A percentile compares a stretch with the other conserved stretches of the same genome.
Conservation (phyloP, 208 protist genomes). For the Leishmania aethiopica region DNA sequence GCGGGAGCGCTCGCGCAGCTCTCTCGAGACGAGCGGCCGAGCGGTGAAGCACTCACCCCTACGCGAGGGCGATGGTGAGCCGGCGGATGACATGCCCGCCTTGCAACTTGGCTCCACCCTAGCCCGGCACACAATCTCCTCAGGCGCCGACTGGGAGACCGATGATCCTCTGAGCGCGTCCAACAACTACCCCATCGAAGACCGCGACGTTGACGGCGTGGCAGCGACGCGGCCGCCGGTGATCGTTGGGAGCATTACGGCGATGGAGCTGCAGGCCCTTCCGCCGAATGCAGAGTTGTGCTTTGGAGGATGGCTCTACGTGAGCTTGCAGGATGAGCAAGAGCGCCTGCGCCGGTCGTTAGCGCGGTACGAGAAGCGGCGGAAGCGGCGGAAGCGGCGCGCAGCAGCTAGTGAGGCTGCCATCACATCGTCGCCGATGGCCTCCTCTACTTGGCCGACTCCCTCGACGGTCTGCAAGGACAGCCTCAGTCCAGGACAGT, state of each 20-base stretch:
- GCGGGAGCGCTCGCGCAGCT: neutral
- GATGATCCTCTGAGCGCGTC: constrained; percentile 23
- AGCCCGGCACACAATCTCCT: neutral
- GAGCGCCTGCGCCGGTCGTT: constrained; percentile 44
- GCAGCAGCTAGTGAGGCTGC: constrained; percentile 5
- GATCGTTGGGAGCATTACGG: constrained; percentile 58
- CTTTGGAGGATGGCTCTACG: constrained; percentile 63
- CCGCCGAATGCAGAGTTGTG: constrained; percentile 62
- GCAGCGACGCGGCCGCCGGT: constrained; percentile 38
- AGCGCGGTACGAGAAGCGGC: constrained; percentile 23
- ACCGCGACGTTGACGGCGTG: constrained; percentile 32
- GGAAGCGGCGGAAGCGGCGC: constrained; percentile 11
- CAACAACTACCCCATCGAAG: constrained; percentile 46
- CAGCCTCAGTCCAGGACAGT: neutral
- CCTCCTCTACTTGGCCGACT: neutral
- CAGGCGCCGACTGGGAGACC: neutral
- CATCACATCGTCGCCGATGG: neutral
- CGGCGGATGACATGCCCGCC: neutral
- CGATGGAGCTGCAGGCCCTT: constrained; percentile 52
- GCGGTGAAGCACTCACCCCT: neutral
- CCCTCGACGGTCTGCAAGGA: neutral
- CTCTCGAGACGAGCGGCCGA: neutral
- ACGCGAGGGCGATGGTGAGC: neutral
- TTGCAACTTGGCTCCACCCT: constrained; percentile 8
- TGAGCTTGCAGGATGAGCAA: constrained; percentile 71